phyloP scores from a whole-genome alignment of 2,329 filamentous ascomycete genomes.

The Plectosphaerella cucumerina region DNA sequence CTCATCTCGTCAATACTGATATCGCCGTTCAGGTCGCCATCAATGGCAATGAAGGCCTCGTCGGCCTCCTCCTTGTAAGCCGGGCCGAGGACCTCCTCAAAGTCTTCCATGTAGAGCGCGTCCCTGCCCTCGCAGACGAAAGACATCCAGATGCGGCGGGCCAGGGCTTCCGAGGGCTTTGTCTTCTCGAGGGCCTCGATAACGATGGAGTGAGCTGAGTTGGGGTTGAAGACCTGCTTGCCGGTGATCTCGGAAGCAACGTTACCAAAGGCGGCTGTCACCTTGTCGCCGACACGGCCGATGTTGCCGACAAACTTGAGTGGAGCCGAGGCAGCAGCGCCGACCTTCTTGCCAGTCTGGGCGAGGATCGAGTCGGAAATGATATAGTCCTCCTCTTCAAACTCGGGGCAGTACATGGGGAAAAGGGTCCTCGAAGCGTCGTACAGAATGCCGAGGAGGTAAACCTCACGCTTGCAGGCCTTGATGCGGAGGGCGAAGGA shows the following conservation, averaged over 20 bases:
- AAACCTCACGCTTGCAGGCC: constrained; percentile 82
- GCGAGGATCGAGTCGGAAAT: constrained; percentile 73
- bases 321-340: constrained; percentile 40
- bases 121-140: constrained; percentile 90
- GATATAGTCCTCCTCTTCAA: constrained; percentile 84
- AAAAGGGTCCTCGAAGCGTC: constrained; percentile 87
- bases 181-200: constrained; percentile 84
- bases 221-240: constrained; percentile 91
- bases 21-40: constrained; percentile 87
- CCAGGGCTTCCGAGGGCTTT: constrained; percentile 82
- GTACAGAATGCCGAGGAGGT: constrained; percentile 78
- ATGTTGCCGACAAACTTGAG: constrained; percentile 63
- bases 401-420: constrained; percentile 87
- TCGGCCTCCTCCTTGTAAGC: constrained; percentile 74
- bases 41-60: constrained; percentile 76
- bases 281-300: constrained; percentile 83
- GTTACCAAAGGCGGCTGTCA: constrained; percentile 89
- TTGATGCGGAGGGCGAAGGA: constrained; percentile 82
- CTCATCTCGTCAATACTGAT: constrained; percentile 96
- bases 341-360: constrained; percentile 33
- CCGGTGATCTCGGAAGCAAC: constrained; percentile 93
- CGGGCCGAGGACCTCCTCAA: constrained; percentile 80
- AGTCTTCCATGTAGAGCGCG: constrained; percentile 72
- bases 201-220: constrained; percentile 84
- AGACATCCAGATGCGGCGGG: constrained; percentile 96